Conservation (phyloP, 2,329 filamentous ascomycete genomes). For the Cordyceps cateniannulata region DNA sequence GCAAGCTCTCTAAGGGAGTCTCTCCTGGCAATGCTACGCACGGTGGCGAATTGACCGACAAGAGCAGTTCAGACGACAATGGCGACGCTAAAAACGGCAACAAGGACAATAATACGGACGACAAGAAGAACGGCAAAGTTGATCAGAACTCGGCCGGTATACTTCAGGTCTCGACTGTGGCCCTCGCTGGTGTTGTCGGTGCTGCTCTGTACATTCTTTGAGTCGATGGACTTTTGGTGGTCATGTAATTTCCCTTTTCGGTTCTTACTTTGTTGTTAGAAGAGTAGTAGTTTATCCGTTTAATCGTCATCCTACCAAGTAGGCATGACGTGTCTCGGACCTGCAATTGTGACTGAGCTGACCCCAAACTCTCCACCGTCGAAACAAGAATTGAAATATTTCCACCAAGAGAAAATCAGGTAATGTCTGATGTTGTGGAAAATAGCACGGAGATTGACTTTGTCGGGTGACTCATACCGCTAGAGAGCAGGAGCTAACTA, state of each 20-base stretch:
- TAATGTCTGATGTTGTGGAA: too few relatives aligned
- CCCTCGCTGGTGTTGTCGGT: slow-evolving; percentile 17
- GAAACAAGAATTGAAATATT: background rate
- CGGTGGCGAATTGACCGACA: slow-evolving; percentile 25
- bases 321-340: background rate
- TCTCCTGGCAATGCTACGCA: slow-evolving; percentile 21
- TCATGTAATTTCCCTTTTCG: background rate
- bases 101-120: slow-evolving; percentile 2
- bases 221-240: background rate
- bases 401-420: background rate
- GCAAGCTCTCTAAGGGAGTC: slow-evolving; percentile 21
- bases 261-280: background rate
- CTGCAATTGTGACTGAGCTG: too few relatives aligned
- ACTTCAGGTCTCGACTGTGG: slow-evolving; percentile 16
- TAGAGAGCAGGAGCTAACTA: background rate
- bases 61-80: slow-evolving; percentile 16
- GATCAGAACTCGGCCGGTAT: slow-evolving; percentile 16
- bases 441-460: background rate
- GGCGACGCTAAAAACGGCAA: slow-evolving; percentile 1
- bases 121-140: slow-evolving; percentile 3
- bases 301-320: background rate
- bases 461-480: slow-evolving; percentile 7
- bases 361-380: background rate
- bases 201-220: slow-evolving; percentile 18
- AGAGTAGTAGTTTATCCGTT: background rate